Conservation (phyloP, 1,139 yeast species). For the Geotrichum phurueaensis region DNA sequence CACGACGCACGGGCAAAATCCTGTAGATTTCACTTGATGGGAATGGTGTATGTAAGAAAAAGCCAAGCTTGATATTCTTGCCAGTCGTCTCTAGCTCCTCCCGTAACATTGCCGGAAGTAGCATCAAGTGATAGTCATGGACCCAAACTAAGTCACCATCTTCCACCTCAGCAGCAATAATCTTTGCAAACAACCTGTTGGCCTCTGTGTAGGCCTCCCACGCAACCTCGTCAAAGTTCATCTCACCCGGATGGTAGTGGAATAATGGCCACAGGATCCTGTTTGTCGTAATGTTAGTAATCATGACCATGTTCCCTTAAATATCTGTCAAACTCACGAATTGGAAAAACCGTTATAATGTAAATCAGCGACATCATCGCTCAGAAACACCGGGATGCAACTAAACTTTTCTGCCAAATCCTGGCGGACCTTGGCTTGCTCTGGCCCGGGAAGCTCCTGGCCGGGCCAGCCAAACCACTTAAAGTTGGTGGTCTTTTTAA, state of each 20-base stretch:
- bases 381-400: constrained; percentile 83
- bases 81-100: constrained; percentile 46
- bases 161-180: constrained; percentile 60
- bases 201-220: constrained; percentile 99
- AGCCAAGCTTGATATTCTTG: constrained; percentile 72
- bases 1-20: constrained; percentile 90
- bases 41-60: constrained; percentile 95
- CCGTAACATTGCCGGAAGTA: constrained; percentile 84
- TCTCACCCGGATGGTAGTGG: constrained; percentile 98
- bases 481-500: constrained; percentile 76
- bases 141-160: constrained; percentile 95
- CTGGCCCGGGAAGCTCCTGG: constrained; percentile 73
- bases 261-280: constrained; percentile 93
- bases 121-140: constrained; percentile 95
- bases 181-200: constrained; percentile 72
- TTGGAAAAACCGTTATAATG: constrained; percentile 96
- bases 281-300: background rate
- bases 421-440: constrained; percentile 58
- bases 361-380: constrained; percentile 85
- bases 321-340: constrained; percentile 31
- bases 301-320: background rate
- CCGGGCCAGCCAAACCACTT: constrained; percentile 99
- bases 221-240: constrained; percentile 94
- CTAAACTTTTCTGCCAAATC: constrained; percentile 75
- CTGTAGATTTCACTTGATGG: constrained; percentile 95